These are phyloP conservation scores for Microcos paniculata DNA, from an alignment of 345 rosid species.

Conservation along the genomic window DNA sequence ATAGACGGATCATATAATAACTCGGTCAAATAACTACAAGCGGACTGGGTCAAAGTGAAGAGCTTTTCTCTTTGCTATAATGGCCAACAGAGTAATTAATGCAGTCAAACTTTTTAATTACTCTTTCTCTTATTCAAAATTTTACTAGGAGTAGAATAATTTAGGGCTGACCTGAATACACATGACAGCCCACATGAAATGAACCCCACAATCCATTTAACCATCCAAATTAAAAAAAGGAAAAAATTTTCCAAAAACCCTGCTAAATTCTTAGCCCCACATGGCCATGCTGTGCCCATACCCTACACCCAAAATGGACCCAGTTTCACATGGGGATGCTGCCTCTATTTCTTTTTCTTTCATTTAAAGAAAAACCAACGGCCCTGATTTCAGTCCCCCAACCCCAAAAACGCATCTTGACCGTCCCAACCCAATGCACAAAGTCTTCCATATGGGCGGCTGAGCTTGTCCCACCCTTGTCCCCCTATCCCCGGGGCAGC, in stretches of 20 bases:
- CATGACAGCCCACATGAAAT: slow-evolving; percentile 45
- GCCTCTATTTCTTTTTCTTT: slow-evolving; percentile 4
- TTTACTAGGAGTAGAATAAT: slow-evolving; percentile 6
- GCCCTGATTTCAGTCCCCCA: slow-evolving; percentile 37
- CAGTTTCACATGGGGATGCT: slow-evolving; percentile 27
- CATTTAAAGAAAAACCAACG: slow-evolving; percentile 27
- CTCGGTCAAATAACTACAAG: slow-evolving; percentile 4
- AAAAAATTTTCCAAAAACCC: not conserved
- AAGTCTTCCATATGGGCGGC: slow-evolving; percentile 57
- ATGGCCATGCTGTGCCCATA: slow-evolving; percentile 22
- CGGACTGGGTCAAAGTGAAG: slow-evolving; percentile 7
- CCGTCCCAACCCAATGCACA: slow-evolving; percentile 32
- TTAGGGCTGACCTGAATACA: slow-evolving; percentile 10
- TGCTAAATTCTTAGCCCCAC: slow-evolving; percentile 19
- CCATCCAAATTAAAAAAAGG: no score
- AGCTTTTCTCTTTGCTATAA: not conserved
- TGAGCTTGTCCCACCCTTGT: slow-evolving; percentile 72
- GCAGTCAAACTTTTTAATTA: not conserved
- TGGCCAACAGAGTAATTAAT: not conserved
- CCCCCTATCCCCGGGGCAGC: slow-evolving; percentile 55
- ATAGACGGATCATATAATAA: no score
- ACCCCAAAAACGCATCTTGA: slow-evolving; percentile 34
- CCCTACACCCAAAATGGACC: slow-evolving; percentile 27
- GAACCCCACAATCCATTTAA: slow-evolving; percentile 37
- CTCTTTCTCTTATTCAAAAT: not conserved